Evolutionary conservation across 805 yeast species (phyloP).

Genomic region (Saccharomycopsis babjevae): DNA sequence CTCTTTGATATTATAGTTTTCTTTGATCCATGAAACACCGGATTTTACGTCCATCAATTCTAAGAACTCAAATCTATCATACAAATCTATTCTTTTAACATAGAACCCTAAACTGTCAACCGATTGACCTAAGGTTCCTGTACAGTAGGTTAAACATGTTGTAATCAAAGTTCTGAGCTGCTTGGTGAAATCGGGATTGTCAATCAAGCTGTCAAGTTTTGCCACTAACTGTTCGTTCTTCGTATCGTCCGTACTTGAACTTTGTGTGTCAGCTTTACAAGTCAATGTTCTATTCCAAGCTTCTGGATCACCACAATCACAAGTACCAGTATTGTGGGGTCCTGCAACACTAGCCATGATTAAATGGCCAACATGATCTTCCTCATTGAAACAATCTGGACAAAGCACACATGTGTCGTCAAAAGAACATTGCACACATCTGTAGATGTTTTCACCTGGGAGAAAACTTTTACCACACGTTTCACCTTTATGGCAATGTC

Average conservation of each 20-base stretch:
- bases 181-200: constrained; percentile 46
- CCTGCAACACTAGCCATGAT: constrained; percentile 30
- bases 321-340: constrained; percentile 40
- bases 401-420: constrained; percentile 76
- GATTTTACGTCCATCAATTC: not conserved
- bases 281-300: constrained; percentile 53
- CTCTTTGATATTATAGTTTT: constrained; percentile 5
- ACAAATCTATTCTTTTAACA: not conserved
- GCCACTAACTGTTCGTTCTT: constrained; percentile 27
- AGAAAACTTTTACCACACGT: constrained; percentile 60
- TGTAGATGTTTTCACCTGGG: constrained; percentile 54
- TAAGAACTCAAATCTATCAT: constrained; percentile 9
- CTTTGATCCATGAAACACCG: constrained; percentile 4
- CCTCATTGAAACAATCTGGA: constrained; percentile 57
- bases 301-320: constrained; percentile 86
- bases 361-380: constrained; percentile 58
- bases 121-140: constrained; percentile 18
- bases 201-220: constrained; percentile 39
- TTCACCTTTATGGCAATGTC: constrained; percentile 39
- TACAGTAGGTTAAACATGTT: constrained; percentile 21
- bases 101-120: constrained; percentile 7
- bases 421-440: constrained; percentile 66
- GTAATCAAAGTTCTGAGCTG: constrained; percentile 39
- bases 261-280: constrained; percentile 7
- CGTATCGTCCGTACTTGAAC: constrained; percentile 21